phyloP scores from a whole-genome alignment of 345 rosid genomes.

The Hypericum androsaemum region DNA sequence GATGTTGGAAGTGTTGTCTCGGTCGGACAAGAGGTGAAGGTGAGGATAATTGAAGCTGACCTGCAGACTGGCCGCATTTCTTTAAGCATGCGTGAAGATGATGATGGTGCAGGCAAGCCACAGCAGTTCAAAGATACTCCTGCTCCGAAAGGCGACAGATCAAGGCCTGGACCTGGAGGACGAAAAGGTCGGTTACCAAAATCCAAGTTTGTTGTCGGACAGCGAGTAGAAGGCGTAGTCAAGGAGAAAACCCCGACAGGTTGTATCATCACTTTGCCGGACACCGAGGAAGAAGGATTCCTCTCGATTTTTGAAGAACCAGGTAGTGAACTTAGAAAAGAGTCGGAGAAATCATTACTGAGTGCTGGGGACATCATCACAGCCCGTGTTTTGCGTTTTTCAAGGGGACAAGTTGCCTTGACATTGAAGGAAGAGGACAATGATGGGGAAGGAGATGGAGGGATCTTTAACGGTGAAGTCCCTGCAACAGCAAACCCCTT shows the following conservation, averaged over 20 bases:
- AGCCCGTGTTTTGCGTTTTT: constrained; percentile 53
- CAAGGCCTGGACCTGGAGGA: constrained; percentile 20
- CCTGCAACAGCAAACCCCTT: constrained; percentile 70
- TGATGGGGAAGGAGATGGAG: constrained; percentile 31
- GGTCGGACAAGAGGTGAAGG: constrained; percentile 80
- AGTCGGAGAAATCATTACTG: constrained; percentile 58
- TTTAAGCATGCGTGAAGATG: constrained; percentile 68
- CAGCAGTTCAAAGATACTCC: constrained; percentile 35
- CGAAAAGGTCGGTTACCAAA: constrained; percentile 36
- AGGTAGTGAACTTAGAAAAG: constrained; percentile 49
- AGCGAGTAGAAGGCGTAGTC: constrained; percentile 67
- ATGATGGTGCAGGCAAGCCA: constrained; percentile 35
- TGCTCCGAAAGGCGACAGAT: not conserved
- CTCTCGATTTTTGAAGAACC: constrained; percentile 66
- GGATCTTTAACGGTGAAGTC: constrained; percentile 45
- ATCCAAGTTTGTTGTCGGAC: constrained; percentile 66
- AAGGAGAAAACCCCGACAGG: constrained; percentile 71
- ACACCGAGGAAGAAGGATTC: constrained; percentile 78
- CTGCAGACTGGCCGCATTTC: constrained; percentile 64
- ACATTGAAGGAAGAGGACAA: constrained; percentile 73
- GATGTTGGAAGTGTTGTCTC: constrained; percentile 74
- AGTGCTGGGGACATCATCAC: constrained; percentile 66
- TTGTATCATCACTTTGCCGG: constrained; percentile 73
- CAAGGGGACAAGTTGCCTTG: constrained; percentile 71
- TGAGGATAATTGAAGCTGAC: constrained; percentile 70